These are phyloP conservation scores for Zymoseptoria pseudotritici DNA, from an alignment of 2,329 filamentous ascomycete genomes.

Conservation along the genomic window DNA sequence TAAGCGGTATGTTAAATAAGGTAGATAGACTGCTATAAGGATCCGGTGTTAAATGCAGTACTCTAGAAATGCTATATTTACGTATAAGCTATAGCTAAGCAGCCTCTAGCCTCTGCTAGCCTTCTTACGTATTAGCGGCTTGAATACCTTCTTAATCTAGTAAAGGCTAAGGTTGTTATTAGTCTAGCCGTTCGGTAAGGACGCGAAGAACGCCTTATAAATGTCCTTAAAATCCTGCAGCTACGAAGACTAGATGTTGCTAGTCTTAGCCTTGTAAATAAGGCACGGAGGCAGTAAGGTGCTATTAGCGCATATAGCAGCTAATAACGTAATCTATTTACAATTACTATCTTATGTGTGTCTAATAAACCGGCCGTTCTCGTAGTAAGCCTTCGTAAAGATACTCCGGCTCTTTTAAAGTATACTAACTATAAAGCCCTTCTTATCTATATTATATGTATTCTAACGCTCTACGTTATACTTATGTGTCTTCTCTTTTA, in stretches of 20 bases:
- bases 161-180: conserved; percentile 14
- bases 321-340: conserved; percentile 13
- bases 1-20: conserved; percentile 1
- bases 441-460: no score
- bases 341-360: conserved; percentile 13
- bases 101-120: conserved; percentile 10
- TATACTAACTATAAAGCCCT: no score
- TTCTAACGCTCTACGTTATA: no score
- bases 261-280: conserved; percentile 10
- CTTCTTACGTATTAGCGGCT: conserved; percentile 7
- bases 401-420: conserved; percentile 6
- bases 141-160: conserved; percentile 10
- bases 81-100: conserved; percentile 10
- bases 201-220: conserved; percentile 9
- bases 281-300: conserved; percentile 9
- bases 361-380: conserved; percentile 3
- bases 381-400: conserved; percentile 5
- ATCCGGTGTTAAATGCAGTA: conserved; percentile 4
- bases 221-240: conserved; percentile 12
- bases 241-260: conserved; percentile 13
- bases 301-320: conserved; percentile 12
- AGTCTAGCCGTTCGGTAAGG: conserved; percentile 12
- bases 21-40: not conserved
- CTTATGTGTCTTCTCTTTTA: no score
- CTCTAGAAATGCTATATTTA: conserved; percentile 6